phyloP scores from a whole-genome alignment of 148 eudicot species.

The Fagopyrum esculentum region DNA sequence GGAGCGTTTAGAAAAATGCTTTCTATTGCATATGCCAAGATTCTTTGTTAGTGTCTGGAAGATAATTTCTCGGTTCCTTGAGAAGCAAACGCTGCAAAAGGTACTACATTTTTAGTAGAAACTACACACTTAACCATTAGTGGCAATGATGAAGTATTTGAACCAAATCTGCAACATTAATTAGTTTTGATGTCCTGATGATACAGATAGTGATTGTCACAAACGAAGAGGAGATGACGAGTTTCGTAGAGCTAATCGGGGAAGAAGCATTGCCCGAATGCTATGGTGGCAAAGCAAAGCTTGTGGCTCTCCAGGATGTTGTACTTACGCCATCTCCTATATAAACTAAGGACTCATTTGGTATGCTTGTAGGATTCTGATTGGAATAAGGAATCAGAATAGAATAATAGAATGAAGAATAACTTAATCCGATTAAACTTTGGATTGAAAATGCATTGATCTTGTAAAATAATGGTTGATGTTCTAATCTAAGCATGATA shows the following conservation, averaged over 20 bases:
- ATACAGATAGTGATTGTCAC: conserved; percentile 40
- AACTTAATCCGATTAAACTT: too few species aligned
- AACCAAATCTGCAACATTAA: neutral
- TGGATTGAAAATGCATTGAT: too few species aligned
- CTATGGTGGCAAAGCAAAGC: conserved; percentile 45
- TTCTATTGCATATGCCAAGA: conserved; percentile 44
- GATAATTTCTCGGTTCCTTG: conserved; percentile 43
- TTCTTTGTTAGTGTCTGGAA: conserved; percentile 50
- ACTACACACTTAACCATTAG: too few species aligned
- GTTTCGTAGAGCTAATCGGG: conserved; percentile 28
- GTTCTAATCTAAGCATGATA: too few species aligned
- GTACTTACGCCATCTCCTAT: neutral
- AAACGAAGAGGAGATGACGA: conserved; percentile 36
- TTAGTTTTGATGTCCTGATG: neutral
- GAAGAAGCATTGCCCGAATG: conserved; percentile 41
- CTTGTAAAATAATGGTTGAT: too few species aligned
- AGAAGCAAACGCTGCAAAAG: conserved; percentile 50
- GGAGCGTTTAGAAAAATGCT: conserved; percentile 43
- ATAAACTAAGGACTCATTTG: too few species aligned
- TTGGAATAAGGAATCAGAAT: too few species aligned
- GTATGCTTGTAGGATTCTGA: too few species aligned
- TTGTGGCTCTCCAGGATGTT: conserved; percentile 38
- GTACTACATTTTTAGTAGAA: conserved; percentile 5
- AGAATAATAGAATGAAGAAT: too few species aligned
- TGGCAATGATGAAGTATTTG: too few species aligned